Base-by-base conservation (phyloP, 108 stramenopile genomes). In the Stephanodiscus minutulus region DNA sequence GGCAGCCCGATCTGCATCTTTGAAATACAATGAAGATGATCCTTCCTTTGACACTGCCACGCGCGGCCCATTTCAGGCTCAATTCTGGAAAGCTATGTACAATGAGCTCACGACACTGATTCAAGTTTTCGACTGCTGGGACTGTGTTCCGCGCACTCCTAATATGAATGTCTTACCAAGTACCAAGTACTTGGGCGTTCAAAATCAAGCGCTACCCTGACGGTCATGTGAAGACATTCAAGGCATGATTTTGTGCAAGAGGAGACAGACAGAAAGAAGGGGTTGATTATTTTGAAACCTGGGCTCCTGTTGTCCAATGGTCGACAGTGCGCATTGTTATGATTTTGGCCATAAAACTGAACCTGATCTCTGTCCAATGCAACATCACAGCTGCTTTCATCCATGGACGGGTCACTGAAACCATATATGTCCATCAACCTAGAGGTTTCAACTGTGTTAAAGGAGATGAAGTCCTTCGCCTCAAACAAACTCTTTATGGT, bases 321-420 rank as follows among this genome's bases (percentile, higher is more conserved):
- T 68, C 58, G 37, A 82, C 81, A 0, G 61, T 82, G 59, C 60
- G 82, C 7, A 9, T 74, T 0, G 27, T 81, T 1, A 24, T 83
- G 48, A 63, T 54, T 6, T 7, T 77, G 8, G 35, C 79, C 46
- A 13, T 68, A 1, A 67, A 41, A 20, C 28, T 60, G 5, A 5
- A 24, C 13, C 29, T 49, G 0, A 2, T 17, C 2, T 60, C 69
- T 5, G 28, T 20, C 0, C 58, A 70, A 20, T 57, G 47, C 1
- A 82, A 89, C 33, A 83, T 76, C 24, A 63, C 60, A 0, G 68
- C 68, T 25, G 87, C 85, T 0, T 91, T 91, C 59, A 70, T 86
- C 0, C 83, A 85, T 29, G 79, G 86, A 10, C 28, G 35, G 1
- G 31, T 85, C 13, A 66, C 65, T 15, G 70, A 73, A 50, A 24